Evolutionary conservation across 2,329 filamentous ascomycete species (phyloP), one percentile per base, ranked within the genome.

Genomic region (Rutstroemia sp.): DNA sequence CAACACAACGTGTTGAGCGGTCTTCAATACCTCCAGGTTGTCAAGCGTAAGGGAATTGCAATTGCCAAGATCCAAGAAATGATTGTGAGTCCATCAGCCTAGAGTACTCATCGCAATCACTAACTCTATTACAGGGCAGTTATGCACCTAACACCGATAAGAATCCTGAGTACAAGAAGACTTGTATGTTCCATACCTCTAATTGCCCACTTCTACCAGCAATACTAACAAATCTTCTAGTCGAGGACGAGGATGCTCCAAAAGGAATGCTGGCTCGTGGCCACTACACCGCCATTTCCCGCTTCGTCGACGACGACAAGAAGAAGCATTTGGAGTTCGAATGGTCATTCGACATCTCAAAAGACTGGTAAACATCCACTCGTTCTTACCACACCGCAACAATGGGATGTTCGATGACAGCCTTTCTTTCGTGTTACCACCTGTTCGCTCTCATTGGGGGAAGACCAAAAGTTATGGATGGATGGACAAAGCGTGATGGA

Each of bases 11-110:
- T 99, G 64, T 82, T 97, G 55, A 94, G 89, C 66, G 94, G 94
- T 47, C 76, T 99, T 70, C 95, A 96, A 77, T 99, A 97, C 73
- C 82, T 99, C 57, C 94, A 99, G 76, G 82, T 91, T 42, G 88
- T 96, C 61, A 95, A 94, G 81, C 81, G 92, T 66, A 91, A 91
- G 79, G 88, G 89, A 54, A 80, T 97, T 71, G 83, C 83, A 58
- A 83, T 92, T 60, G 89, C 87, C 77, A 99, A 96, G 82, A 88
- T 94, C 69, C 88, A 95, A 67, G 92, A 97, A 78, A 99, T 99
- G 94, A 88, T 99, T 81, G 91, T 94, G 74, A 69, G 86, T 79
- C 16, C 25, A n/a, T 30, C 5, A 14, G n/a, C 34, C 9, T 10
- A 39, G 30, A 34, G 10, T 34, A 12, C 30, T 34, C 9, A 34